These are phyloP conservation scores for Solanum pimpinellifolium DNA, from an alignment of 257 asterid genomes.

Conservation along the genomic window DNA sequence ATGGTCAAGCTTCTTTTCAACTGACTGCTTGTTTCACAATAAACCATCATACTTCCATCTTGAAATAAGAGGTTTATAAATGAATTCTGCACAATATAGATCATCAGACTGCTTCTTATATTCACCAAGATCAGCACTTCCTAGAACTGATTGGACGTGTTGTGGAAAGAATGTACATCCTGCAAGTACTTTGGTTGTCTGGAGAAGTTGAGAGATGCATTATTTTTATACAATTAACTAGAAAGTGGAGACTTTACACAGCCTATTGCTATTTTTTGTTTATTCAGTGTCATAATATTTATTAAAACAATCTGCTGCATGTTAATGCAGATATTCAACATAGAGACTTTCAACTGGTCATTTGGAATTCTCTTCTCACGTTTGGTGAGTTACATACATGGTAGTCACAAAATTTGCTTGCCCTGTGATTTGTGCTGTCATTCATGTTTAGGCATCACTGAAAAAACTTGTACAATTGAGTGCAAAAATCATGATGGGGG, in stretches of 20 bases:
- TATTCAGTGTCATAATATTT: background rate
- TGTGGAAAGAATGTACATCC: background rate
- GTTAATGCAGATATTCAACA: conserved; percentile 63
- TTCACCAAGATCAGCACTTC: background rate
- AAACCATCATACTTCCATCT: background rate
- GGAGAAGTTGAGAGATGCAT: background rate
- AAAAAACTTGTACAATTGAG: background rate
- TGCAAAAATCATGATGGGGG: background rate
- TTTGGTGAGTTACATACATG: conserved; percentile 45
- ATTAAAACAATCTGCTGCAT: conserved; percentile 2
- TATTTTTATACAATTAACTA: background rate
- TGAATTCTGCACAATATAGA: background rate
- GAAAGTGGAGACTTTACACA: background rate
- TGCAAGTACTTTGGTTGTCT: background rate
- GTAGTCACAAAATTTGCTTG: background rate
- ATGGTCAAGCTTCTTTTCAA: background rate
- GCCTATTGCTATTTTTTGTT: background rate
- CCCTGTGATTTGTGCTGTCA: background rate
- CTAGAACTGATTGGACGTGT: background rate
- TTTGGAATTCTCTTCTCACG: conserved; percentile 95
- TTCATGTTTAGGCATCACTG: background rate
- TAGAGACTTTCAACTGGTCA: conserved; percentile 81
- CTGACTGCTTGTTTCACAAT: background rate
- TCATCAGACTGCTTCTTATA: background rate
- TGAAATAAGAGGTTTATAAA: background rate